Base-by-base conservation (phyloP, 306 rosid species). In the Pachyrhizus erosus region DNA sequence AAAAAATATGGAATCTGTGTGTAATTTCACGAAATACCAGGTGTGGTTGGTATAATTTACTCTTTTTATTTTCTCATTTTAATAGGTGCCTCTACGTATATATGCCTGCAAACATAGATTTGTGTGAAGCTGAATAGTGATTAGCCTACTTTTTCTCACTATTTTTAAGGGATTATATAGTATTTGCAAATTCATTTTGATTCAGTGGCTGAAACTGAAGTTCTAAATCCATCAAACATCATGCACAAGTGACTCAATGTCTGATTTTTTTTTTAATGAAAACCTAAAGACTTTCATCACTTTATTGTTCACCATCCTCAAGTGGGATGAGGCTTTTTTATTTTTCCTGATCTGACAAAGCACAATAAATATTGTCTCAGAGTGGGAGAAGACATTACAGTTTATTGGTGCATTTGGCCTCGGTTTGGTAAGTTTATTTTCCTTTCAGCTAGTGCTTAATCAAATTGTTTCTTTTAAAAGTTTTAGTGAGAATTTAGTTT, bases 341-440 rank as follows among this genome's bases (percentile, higher is more conserved):
- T 39, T 40, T 81, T 45, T 7, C 70, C 54, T 71, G 42, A 49
- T 78, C 80, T 87, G 54, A 90, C 90, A 52, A 58, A 67, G 60
- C 66, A 33, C 66, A 46, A 45, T 84, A 78, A 29, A 60, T 76
- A 57, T 40, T 68, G 57, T 89, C 57, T 66, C 96, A 93, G 99
- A 96, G 76, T 96, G 99, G 99, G 98, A 96, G 93, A 92, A 78
- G 81, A 91, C 97, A 29, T 81, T 96, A 68, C 99, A 96, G 87
- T 66, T 88, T 27, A 91, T 96, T 82, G 99, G 86, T 64, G 58
- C 82, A 33, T 51, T 93, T 80, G 98, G 99, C 80, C 80, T 96
- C 43, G 62, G 89, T 82, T 93, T 89, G 97, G 99, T 96, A 90
- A 65, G 84, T 76, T 33, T 75, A 73, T 61, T 67, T 64, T 82